Evolutionary conservation across 2,329 filamentous ascomycete species (phyloP).

Genomic region (Eutypella sp.): DNA sequence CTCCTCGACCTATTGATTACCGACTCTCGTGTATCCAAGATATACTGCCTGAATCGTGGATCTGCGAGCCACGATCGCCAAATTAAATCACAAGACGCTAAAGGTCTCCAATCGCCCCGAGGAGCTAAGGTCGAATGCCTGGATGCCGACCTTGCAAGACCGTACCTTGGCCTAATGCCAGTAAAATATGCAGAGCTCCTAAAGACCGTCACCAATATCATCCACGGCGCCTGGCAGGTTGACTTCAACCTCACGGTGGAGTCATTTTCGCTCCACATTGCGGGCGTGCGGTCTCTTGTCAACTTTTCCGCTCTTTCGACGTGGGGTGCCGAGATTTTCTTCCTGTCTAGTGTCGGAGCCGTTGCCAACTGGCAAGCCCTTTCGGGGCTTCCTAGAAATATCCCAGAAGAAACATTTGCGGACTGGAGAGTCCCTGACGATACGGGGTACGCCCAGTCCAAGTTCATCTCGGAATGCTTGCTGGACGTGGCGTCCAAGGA

Average conservation of each 20-base stretch:
- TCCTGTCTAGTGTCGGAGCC: conserved; percentile 5
- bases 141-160: no score
- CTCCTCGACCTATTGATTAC: conserved; percentile 8
- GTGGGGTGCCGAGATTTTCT: conserved; percentile 1
- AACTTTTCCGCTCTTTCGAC: conserved; percentile 4
- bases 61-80: conserved; percentile 4
- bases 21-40: not conserved
- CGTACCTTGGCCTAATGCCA: no score
- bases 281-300: conserved; percentile 3
- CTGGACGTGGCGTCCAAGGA: no score
- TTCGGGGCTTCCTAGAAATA: not conserved
- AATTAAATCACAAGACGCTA: no score
- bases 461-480: no score
- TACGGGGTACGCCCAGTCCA: no score
- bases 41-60: conserved; percentile 11
- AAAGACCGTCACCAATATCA: conserved; percentile 5
- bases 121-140: no score
- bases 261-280: conserved; percentile 6
- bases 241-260: conserved; percentile 10
- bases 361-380: conserved; percentile 3
- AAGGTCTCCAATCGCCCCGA: no score
- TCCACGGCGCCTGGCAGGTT: conserved; percentile 12
- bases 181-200: conserved; percentile 4
- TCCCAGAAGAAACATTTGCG: conserved; percentile 4
- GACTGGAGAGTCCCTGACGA: no score